phyloP scores from a whole-genome alignment of 2,329 filamentous ascomycete species.

The Bipolaris bicolor region DNA sequence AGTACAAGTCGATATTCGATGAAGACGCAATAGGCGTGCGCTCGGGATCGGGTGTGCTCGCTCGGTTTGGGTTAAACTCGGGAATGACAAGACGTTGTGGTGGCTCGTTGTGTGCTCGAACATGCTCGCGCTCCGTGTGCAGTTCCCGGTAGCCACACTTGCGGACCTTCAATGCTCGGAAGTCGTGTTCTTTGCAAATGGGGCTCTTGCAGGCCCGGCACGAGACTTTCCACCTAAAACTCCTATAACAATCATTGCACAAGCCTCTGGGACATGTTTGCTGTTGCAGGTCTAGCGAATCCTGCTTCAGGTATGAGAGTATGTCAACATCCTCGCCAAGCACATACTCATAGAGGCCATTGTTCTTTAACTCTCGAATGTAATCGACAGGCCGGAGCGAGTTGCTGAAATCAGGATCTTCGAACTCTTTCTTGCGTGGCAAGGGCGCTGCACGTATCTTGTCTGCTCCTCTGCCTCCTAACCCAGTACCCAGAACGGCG shows the following conservation, averaged over 20 bases:
- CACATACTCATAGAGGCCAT: slow-evolving; percentile 50
- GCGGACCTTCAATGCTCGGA: slow-evolving; percentile 61
- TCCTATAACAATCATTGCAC: slow-evolving; percentile 63
- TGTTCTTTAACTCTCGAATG: slow-evolving; percentile 50
- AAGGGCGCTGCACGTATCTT: slow-evolving; percentile 63
- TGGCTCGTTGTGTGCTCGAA: slow-evolving; percentile 43
- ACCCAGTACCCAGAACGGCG: slow-evolving; percentile 58
- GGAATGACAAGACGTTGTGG: slow-evolving; percentile 45
- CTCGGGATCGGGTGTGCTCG: slow-evolving; percentile 32
- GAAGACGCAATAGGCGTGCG: slow-evolving; percentile 33
- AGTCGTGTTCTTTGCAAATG: slow-evolving; percentile 65
- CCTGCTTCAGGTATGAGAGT: slow-evolving; percentile 48
- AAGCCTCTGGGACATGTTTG: slow-evolving; percentile 61
- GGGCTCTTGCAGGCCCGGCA: slow-evolving; percentile 63
- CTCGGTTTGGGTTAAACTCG: slow-evolving; percentile 43
- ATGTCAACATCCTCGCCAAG: slow-evolving; percentile 51
- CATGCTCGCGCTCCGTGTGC: slow-evolving; percentile 55
- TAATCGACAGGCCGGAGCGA: slow-evolving; percentile 56
- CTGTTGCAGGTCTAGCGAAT: slow-evolving; percentile 52
- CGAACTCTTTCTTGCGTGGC: slow-evolving; percentile 60
- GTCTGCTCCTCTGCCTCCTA: slow-evolving; percentile 59
- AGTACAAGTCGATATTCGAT: slow-evolving; percentile 31
- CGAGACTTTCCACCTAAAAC: slow-evolving; percentile 65
- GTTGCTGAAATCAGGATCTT: slow-evolving; percentile 61
- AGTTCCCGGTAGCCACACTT: slow-evolving; percentile 65